Evolutionary conservation across 2,329 filamentous ascomycete species (phyloP), one percentile per base, ranked within the genome.

Genomic region (Rutstroemia sp.): DNA sequence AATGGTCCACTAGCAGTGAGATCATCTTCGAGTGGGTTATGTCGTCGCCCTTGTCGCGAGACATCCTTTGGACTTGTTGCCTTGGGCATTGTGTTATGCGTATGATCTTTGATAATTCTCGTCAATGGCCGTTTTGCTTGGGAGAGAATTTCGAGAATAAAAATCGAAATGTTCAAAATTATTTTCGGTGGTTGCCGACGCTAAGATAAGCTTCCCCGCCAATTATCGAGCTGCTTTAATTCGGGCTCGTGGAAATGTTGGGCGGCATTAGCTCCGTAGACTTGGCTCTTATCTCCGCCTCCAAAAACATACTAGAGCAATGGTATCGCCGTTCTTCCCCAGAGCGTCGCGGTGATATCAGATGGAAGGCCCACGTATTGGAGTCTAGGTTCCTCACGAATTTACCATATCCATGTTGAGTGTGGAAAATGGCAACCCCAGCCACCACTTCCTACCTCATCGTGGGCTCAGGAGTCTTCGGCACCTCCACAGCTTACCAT

Each of bases 1-100:
- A 92, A 71, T 63, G 85, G 76, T 59, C 86, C 79, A 57, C 85
- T 80, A 63, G 90, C 78, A 65, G 86, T 74, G 69, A 97, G 79
- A 67, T 97, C 94, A 69, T 95, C 88, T 66, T 92, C 87, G 59
- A 99, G 86, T 42, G 92, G 92, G 65, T 95, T 95, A 74, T 96
- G 92, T 62, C 89, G 85, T 67, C 86, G 83, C 59, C 78, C 78
- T 64, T 78, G 77, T 69, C 79, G 82, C 63, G 71, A 74, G 57
- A 77, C 78, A 63, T 77, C 72, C 60, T 74, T 79, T 18, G 82
- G 77, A 57, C 81, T 80, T 27, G 77, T 81, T 49, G 86, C 84
- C 77, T 95, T 95, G 39, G 91, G 90, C 92, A 96, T 95, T 57
- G 47, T 65, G 54, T 42, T 30, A 46, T 21, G 47, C 34, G 8